A percentile compares a stretch with the other conserved stretches of the same genome.
Conservation (phyloP, 2,329 filamentous ascomycete genomes). For the Cytospora piceicola region DNA sequence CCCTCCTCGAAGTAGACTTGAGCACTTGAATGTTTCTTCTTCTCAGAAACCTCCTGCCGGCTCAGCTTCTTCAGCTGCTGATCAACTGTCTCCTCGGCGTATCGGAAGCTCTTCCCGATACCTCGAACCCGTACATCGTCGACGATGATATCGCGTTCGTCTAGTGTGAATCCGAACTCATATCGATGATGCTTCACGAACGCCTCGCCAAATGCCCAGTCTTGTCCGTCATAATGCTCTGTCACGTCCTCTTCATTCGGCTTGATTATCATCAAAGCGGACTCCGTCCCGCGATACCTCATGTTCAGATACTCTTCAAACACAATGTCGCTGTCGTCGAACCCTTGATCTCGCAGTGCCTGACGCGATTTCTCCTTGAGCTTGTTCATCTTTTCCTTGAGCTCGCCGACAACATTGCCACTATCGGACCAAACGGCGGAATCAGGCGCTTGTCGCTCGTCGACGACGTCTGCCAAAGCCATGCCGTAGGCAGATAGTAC, state of each 20-base stretch:
- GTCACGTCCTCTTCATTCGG: constrained; percentile 66
- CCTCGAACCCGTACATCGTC: constrained; percentile 88
- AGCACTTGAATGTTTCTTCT: constrained; percentile 67
- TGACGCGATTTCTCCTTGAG: constrained; percentile 75
- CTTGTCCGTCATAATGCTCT: constrained; percentile 63
- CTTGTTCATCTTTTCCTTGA: constrained; percentile 76
- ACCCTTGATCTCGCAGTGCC: constrained; percentile 76
- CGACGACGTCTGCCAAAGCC: constrained; percentile 90
- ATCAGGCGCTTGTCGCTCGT: constrained; percentile 82
- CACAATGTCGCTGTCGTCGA: constrained; percentile 71
- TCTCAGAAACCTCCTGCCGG: constrained; percentile 56
- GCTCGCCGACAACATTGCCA: constrained; percentile 60
- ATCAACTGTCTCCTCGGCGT: constrained; percentile 80
- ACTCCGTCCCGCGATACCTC: constrained; percentile 88
- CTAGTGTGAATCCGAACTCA: constrained; percentile 89
- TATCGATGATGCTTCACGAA: constrained; percentile 88
- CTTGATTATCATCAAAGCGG: constrained; percentile 85
- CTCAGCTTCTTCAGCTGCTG: constrained; percentile 76
- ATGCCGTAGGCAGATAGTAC: constrained; percentile 91
- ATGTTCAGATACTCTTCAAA: constrained; percentile 96
- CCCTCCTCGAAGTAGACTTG: constrained; percentile 86
- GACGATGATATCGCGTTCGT: constrained; percentile 83
- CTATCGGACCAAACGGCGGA: constrained; percentile 65
- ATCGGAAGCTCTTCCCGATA: constrained; percentile 85
- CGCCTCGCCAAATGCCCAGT: constrained; percentile 82